These are phyloP conservation scores for Pharnaceum exiguum DNA, from an alignment of 148 eudicot genomes.

Conservation along the genomic window DNA sequence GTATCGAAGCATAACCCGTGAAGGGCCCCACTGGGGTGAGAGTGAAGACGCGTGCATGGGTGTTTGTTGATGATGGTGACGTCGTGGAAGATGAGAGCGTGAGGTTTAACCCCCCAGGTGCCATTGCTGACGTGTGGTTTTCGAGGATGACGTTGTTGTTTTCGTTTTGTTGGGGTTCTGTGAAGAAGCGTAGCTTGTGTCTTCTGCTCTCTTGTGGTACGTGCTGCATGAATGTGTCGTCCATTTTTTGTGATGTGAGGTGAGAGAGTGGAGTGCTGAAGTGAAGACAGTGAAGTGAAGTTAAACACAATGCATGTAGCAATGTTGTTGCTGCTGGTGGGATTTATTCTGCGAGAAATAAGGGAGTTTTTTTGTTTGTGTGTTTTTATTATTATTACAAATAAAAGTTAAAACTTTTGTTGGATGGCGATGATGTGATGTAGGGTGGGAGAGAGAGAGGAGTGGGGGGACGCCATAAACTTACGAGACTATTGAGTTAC, in stretches of 20 bases:
- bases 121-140: slow-evolving; percentile 2
- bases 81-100: too few relatives aligned
- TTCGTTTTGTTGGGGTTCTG: too few relatives aligned
- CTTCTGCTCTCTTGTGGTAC: slow-evolving; percentile 39
- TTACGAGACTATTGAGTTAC: too few relatives aligned
- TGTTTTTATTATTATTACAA: too few relatives aligned
- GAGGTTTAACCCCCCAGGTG: slow-evolving; percentile 12
- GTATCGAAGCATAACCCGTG: slow-evolving; percentile 42
- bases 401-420: too few relatives aligned
- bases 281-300: neutral
- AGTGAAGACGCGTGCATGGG: slow-evolving; percentile 20
- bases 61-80: too few relatives aligned
- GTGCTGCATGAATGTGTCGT: slow-evolving; percentile 22
- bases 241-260: slow-evolving; percentile 17
- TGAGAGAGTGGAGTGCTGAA: neutral
- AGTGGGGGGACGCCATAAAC: slow-evolving; percentile 5
- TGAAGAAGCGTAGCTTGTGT: slow-evolving; percentile 39
- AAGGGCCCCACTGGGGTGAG: slow-evolving; percentile 38
- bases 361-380: too few relatives aligned
- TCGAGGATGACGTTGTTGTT: slow-evolving; percentile 6
- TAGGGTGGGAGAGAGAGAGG: neutral
- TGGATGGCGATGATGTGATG: too few relatives aligned
- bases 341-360: too few relatives aligned
- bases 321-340: neutral
- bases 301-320: neutral